Percentiles rank a stretch among this genome's conserved stretches.
These are phyloP conservation scores for Thelonectria discophora DNA, from an alignment of 2,329 filamentous ascomycete genomes.

Conservation along the genomic window DNA sequence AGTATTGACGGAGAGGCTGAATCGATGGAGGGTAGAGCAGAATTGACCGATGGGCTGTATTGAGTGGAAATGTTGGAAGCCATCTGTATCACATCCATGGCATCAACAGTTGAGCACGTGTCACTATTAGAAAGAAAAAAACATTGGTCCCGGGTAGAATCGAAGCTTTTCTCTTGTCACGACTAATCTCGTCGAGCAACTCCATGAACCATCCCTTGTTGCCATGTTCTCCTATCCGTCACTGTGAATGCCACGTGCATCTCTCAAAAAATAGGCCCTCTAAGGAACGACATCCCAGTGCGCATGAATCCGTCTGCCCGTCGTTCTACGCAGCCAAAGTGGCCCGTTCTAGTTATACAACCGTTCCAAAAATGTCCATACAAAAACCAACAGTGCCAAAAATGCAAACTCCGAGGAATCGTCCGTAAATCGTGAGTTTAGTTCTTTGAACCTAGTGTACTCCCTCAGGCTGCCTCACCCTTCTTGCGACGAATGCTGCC, in stretches of 20 bases:
- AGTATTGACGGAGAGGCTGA: too few species aligned
- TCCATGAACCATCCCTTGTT: too few species aligned
- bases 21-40: too few species aligned
- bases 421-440: not conserved
- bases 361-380: not conserved
- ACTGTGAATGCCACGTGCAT: not conserved
- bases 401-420: slow-evolving; percentile 5
- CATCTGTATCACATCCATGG: not conserved
- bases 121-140: not conserved
- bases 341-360: slow-evolving; percentile 9
- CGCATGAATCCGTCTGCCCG: not conserved
- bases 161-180: not conserved
- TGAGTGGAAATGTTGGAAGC: not conserved
- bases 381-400: not conserved
- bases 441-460: not conserved
- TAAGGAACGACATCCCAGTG: not conserved
- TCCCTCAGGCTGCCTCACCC: slow-evolving; percentile 30
- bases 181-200: too few species aligned
- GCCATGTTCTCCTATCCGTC: too few species aligned
- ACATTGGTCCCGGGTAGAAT: not conserved
- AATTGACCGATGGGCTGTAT: too few species aligned
- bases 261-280: not conserved
- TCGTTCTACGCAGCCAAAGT: not conserved
- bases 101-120: not conserved
- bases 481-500: slow-evolving; percentile 61